Evolutionary conservation across 1,139 yeast genomes (phyloP).

Genomic region (Petasospora fabianii): DNA sequence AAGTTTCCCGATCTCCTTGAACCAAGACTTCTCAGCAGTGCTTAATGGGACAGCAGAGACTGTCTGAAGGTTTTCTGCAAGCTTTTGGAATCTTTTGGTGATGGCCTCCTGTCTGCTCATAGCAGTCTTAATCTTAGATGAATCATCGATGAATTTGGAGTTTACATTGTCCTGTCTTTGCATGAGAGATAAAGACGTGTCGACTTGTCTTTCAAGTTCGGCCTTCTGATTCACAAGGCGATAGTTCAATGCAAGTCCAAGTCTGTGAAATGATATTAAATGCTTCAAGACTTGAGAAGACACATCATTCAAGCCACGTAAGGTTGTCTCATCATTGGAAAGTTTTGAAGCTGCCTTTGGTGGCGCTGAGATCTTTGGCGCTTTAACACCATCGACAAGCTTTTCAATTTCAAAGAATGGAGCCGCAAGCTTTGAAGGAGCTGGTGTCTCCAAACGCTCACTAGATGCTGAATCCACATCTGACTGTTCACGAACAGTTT

Average conservation of each 20-base stretch:
- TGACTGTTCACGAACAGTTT: slow-evolving; percentile 19
- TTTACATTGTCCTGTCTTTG: slow-evolving; percentile 9
- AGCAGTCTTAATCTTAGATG: slow-evolving; percentile 12
- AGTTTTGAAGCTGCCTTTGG: slow-evolving; percentile 20
- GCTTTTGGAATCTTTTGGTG: slow-evolving; percentile 30
- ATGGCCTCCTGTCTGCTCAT: slow-evolving; percentile 32
- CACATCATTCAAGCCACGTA: slow-evolving; percentile 27
- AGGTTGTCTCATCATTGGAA: slow-evolving; percentile 26
- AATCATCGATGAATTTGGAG: slow-evolving; percentile 4
- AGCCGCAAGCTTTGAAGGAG: slow-evolving; percentile 6
- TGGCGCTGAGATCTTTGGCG: slow-evolving; percentile 18
- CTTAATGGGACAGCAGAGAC: slow-evolving; percentile 33
- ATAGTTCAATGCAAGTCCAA: slow-evolving; percentile 26
- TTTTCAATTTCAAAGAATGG: slow-evolving; percentile 15
- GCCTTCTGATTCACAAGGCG: slow-evolving; percentile 14
- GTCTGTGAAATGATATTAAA: slow-evolving; percentile 28
- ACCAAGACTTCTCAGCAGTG: slow-evolving; percentile 42
- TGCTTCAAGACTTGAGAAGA: slow-evolving; percentile 27
- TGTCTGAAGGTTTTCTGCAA: slow-evolving; percentile 28
- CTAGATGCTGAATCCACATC: no score
- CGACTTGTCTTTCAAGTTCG: slow-evolving; percentile 36
- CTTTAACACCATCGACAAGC: slow-evolving; percentile 5
- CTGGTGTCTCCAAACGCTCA: no score
- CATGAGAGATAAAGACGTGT: slow-evolving; percentile 21
- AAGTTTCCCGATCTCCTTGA: slow-evolving; percentile 37